These are phyloP conservation scores for Fragaria iinumae DNA, from an alignment of 306 rosid species.

Conservation along the genomic window DNA sequence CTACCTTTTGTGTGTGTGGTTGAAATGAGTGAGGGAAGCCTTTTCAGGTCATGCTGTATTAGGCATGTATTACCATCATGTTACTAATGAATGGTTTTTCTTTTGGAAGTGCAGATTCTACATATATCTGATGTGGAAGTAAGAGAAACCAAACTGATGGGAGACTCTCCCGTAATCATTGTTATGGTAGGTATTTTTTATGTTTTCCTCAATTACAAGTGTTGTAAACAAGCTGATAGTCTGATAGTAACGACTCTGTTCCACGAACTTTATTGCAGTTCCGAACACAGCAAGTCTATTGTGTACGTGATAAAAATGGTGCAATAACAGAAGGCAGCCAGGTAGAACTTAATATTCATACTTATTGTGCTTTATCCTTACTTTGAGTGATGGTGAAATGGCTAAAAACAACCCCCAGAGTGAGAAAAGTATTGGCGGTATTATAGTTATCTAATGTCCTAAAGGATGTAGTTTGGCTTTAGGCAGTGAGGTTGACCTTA, in stretches of 20 bases:
- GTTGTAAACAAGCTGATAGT: slow-evolving; percentile 12
- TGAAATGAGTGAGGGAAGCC: neutral
- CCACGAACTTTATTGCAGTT: slow-evolving; percentile 50
- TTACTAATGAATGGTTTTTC: slow-evolving; percentile 20
- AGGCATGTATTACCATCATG: neutral
- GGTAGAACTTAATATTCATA: slow-evolving; percentile 37
- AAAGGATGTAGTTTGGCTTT: neutral
- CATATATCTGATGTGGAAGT: slow-evolving; percentile 78
- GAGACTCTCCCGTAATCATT: slow-evolving; percentile 66
- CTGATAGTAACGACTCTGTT: slow-evolving; percentile 17
- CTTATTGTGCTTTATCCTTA: neutral
- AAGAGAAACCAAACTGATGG: slow-evolving; percentile 86
- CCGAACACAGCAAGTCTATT: slow-evolving; percentile 85
- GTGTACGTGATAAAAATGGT: slow-evolving; percentile 76
- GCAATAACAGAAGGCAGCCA: slow-evolving; percentile 80
- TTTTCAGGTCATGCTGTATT: neutral
- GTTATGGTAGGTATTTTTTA: slow-evolving; percentile 47
- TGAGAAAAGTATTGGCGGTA: neutral
- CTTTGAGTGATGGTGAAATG: neutral
- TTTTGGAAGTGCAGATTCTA: slow-evolving; percentile 57
- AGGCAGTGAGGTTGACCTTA: neutral
- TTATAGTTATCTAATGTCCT: neutral
- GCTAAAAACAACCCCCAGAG: neutral
- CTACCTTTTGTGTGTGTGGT: neutral
- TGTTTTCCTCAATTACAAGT: slow-evolving; percentile 2